phyloP scores from a whole-genome alignment of 1,139 yeast species.

The Kodamaea plutei region DNA sequence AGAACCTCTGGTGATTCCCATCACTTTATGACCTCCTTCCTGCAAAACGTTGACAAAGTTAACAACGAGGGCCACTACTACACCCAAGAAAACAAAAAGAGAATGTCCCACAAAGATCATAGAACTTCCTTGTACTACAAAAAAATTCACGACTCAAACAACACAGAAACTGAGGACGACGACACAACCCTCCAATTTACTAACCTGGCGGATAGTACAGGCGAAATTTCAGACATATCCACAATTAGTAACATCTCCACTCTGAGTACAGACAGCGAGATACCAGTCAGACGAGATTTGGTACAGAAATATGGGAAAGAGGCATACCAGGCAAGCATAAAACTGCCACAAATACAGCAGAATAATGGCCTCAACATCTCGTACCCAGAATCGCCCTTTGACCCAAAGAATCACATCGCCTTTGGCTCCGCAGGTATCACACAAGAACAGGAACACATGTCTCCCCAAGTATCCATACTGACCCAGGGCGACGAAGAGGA shows the following conservation, averaged over 20 bases:
- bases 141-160: conserved; percentile 21
- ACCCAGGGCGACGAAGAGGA: conserved; percentile 23
- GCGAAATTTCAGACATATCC: conserved; percentile 18
- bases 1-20: conserved; percentile 39
- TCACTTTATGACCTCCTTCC: conserved; percentile 40
- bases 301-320: conserved; percentile 10
- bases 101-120: conserved; percentile 10
- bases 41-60: conserved; percentile 31
- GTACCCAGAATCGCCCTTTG: conserved; percentile 16
- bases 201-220: conserved; percentile 5
- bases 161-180: conserved; percentile 7
- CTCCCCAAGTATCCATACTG: conserved; percentile 4
- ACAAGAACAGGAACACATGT: conserved; percentile 3
- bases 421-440: conserved; percentile 2
- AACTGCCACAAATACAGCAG: conserved; percentile 1
- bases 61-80: conserved; percentile 12
- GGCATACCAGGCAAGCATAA: conserved; percentile 1
- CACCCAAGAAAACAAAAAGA: conserved; percentile 8
- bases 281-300: conserved; percentile 34
- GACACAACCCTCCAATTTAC: conserved; percentile 2
- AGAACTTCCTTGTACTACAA: conserved; percentile 34
- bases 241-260: conserved; percentile 28
- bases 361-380: conserved; percentile 18
- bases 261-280: conserved; percentile 16
- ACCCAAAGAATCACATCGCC: conserved; percentile 14